These are phyloP conservation scores for Martiniozyma asiatica DNA, from an alignment of 1,139 yeast genomes.

Conservation along the genomic window DNA sequence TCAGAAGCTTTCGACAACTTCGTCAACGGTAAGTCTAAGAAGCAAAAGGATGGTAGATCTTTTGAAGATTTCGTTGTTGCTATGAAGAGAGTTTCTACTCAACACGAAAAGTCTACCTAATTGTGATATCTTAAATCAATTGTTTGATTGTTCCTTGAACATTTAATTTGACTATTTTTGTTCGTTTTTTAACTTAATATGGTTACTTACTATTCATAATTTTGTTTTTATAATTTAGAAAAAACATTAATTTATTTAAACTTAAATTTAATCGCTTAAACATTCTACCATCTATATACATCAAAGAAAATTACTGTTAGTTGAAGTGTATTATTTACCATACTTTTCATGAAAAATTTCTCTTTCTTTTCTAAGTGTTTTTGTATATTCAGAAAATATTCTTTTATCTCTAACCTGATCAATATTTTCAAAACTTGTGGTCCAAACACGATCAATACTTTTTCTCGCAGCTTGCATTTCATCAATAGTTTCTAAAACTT, in stretches of 20 bases:
- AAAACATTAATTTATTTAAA: too few relatives aligned
- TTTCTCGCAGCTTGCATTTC: slow-evolving; percentile 18
- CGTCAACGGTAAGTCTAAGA: slow-evolving; percentile 82
- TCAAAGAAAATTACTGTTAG: neutral
- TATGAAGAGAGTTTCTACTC: slow-evolving; percentile 97
- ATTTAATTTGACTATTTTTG: too few relatives aligned
- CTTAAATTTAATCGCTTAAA: too few relatives aligned
- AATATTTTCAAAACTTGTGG: slow-evolving; percentile 13
- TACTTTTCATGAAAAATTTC: slow-evolving; percentile 18
- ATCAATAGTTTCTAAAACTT: slow-evolving; percentile 15
- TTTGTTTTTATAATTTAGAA: too few relatives aligned
- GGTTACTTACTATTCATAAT: too few relatives aligned
- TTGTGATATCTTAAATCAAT: too few relatives aligned
- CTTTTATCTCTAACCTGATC: slow-evolving; percentile 18
- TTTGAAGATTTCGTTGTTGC: slow-evolving; percentile 92
- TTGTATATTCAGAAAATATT: slow-evolving; percentile 14
- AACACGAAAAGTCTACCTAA: slow-evolving; percentile 64
- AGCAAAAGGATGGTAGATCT: slow-evolving; percentile 57
- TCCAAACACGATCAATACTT: slow-evolving; percentile 18
- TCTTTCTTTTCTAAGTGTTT: slow-evolving; percentile 17
- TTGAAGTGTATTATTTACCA: slow-evolving; percentile 15
- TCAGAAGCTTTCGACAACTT: slow-evolving; percentile 83
- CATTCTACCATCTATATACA: neutral
- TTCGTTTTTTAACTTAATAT: too few relatives aligned
- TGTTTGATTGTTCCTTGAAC: too few relatives aligned